Conservation (phyloP, 495 filamentous ascomycete genomes). For the Trichoderma reesei region DNA sequence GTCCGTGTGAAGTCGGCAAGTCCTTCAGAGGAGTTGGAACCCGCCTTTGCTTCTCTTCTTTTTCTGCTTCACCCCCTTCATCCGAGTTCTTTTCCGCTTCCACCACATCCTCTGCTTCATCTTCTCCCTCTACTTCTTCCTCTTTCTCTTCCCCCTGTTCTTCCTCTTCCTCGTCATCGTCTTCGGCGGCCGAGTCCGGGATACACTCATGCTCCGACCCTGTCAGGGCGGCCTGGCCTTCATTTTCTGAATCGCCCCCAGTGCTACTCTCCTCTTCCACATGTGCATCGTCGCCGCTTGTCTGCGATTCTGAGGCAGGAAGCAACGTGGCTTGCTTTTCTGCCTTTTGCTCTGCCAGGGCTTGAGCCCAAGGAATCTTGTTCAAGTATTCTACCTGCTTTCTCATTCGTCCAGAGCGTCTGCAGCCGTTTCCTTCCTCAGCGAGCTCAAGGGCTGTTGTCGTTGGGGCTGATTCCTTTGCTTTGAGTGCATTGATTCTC, state of each 20-base stretch:
- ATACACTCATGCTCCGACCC: not conserved
- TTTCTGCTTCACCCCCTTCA: not conserved
- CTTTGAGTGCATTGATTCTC: not conserved
- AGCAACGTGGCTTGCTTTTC: not conserved
- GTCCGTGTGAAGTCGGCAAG: not conserved
- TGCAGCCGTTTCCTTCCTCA: not conserved
- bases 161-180: not conserved
- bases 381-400: conserved; percentile 6
- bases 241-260: not conserved
- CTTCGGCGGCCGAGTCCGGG: not conserved
- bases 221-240: not conserved
- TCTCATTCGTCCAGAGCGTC: not conserved
- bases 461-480: not conserved
- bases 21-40: not conserved
- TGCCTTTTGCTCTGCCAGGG: not conserved
- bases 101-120: not conserved
- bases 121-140: not conserved
- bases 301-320: not conserved
- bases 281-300: not conserved
- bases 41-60: not conserved
- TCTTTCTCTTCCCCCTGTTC: not conserved
- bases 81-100: no score
- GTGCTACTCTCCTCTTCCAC: not conserved
- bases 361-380: conserved; percentile 9
- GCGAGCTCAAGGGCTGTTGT: not conserved